Evolutionary conservation across 1,139 yeast species (phyloP), one percentile per base, ranked within the genome.

Genomic region (Suhomyces yuchorum): DNA sequence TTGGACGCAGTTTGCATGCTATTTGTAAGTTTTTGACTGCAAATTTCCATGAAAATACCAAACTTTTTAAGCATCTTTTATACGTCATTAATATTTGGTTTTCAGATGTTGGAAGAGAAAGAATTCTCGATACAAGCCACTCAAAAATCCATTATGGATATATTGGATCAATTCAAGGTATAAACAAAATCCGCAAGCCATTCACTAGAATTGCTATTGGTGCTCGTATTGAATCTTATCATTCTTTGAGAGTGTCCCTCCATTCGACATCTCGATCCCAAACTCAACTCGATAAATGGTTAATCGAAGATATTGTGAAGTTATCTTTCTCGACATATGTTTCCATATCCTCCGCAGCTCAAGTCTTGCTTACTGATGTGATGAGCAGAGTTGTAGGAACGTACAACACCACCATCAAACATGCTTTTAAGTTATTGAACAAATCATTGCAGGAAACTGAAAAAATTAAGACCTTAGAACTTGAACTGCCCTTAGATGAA

Each of bases 151-250:
- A 66, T 54, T 70, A 67, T 60, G 67, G 68, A 18, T 68, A 73
- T 56, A 60, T 68, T 47, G 65, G 67, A 37, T 60, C 65, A 11
- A 62, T 69, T 28, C 80, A 78, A 48, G 70, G 68, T 17, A 66
- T 81, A 24, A 75, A 76, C 40, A 66, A 76, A 37, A 62, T 84
- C 17, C 73, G 82, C 17, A 85, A 87, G 52, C 93, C 96, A 1
- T 87, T 75, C 55, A 91, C 98, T 0, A 81, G 97, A 62, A 77
- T 89, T 4, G 80, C 90, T 1, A 64, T 91, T 38, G 96, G 90
- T 1, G 80, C 90, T 0, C 77, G 96, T 52, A 74, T 90, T n/a
- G 87, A 85, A 51, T 71, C 85, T 12, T 87, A 85, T 55, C 97
- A 93, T 57, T 81, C 82, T 62, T 84, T 87, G 52, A 78, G 98